Conservation (phyloP, 352 stramenopile species). For the Globisporangium echinulatum region DNA sequence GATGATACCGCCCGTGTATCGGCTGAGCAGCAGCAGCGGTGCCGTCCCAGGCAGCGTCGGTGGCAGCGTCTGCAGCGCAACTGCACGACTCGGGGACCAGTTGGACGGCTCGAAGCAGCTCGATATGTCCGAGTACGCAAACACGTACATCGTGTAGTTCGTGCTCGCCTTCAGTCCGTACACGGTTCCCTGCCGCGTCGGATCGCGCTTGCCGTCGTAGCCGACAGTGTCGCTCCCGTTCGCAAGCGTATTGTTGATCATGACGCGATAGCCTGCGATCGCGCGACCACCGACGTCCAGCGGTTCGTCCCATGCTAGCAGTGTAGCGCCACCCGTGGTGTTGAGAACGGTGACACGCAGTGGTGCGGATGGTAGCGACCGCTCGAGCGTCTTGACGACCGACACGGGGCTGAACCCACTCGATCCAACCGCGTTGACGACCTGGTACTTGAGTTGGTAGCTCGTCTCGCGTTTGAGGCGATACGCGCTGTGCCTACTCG, state of each 20-base stretch:
- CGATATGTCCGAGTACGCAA: slow-evolving; percentile 28
- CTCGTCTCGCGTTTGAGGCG: slow-evolving; percentile 20
- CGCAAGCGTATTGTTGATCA: slow-evolving; percentile 14
- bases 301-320: slow-evolving; percentile 41
- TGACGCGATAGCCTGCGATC: slow-evolving; percentile 42
- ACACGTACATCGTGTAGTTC: slow-evolving; percentile 27
- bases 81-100: slow-evolving; percentile 16
- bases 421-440: slow-evolving; percentile 34
- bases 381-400: slow-evolving; percentile 25
- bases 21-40: slow-evolving; percentile 17
- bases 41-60: slow-evolving; percentile 18
- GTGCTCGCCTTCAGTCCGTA: slow-evolving; percentile 23
- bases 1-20: slow-evolving; percentile 30
- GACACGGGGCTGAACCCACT: slow-evolving; percentile 26
- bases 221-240: slow-evolving; percentile 16
- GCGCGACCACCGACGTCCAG: slow-evolving; percentile 39
- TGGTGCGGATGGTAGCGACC: slow-evolving; percentile 35
- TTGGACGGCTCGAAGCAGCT: slow-evolving; percentile 20
- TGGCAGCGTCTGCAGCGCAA: slow-evolving; percentile 10
- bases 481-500: slow-evolving; percentile 23
- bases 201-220: slow-evolving; percentile 38
- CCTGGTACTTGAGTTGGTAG: slow-evolving; percentile 48
- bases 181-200: slow-evolving; percentile 14
- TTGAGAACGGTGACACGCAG: slow-evolving; percentile 18
- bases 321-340: slow-evolving; percentile 34